Base-by-base conservation (phyloP, 495 filamentous ascomycete species). In the Penicillium malachiteum region DNA sequence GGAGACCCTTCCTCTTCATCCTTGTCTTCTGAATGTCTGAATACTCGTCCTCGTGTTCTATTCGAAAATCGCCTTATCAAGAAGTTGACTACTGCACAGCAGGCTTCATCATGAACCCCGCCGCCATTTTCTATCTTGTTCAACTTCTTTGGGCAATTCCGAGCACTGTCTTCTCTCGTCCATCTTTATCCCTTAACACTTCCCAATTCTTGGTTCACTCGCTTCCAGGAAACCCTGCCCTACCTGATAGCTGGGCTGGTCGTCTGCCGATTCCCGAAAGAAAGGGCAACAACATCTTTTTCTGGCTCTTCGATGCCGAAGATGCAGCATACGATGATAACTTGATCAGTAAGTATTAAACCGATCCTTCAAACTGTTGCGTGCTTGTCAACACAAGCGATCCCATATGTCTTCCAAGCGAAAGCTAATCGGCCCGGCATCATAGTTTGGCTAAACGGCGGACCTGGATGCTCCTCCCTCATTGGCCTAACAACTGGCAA, bases 361-460 rank as follows among this genome's bases (percentile, higher is more conserved):
- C 4, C 21, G 21, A 26, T 1, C 4, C 21, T 26, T 26, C 21
- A 26, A 26, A 26, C n/a, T n/a, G n/a, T n/a, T n/a, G n/a, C n/a
- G n/a, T n/a, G n/a, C n/a, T n/a, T n/a, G n/a, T n/a, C n/a, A n/a
- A n/a, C n/a, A n/a, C n/a, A n/a, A n/a, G n/a, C 4, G 21, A 26
- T 26, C 4, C 21, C 21, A 26, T 26, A 26, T 26, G 4, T 26
- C 21, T 26, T 26, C 21, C 1, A 26, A 26, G 21, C 21, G 21
- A 26, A 26, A 26, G 21, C 48, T 50, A 40, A 55, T 33, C 18
- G 14, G 2, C 34, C 13, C 21, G 4, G 8, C 26, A 40, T 30
- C 26, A 31, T n/a, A 69, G 68, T 89, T 49, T 89, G 85, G 84
- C 70, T 89, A 30, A 88, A 88, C 63, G 87, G 87, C 39, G 87